Conservation (phyloP, 768 basidiomycete genomes). For the Xanthoconium purpureum region DNA sequence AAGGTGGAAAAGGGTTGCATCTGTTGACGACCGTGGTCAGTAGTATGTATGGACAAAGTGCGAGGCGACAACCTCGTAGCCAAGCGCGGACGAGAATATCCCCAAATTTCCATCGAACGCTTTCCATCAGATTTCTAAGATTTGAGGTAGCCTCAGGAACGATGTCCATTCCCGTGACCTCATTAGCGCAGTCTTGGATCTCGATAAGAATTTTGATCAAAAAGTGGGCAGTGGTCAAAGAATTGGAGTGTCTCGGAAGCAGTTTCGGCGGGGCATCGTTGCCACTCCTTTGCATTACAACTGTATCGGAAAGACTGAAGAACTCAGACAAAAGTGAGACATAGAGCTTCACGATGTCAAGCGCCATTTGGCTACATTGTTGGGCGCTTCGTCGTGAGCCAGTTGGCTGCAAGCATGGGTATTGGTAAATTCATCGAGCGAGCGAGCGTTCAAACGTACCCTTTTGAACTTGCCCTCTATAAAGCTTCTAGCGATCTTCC, state of each 20-base stretch:
- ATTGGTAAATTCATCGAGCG: background rate
- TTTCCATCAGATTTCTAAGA: slow-evolving; percentile 74
- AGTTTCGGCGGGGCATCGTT: slow-evolving; percentile 43
- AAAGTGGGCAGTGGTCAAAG: slow-evolving; percentile 79
- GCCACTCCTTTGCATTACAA: slow-evolving; percentile 51
- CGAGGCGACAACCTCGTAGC: slow-evolving; percentile 64
- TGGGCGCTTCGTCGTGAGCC: slow-evolving; percentile 73
- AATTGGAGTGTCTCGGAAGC: slow-evolving; percentile 75
- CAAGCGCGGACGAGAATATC: slow-evolving; percentile 77
- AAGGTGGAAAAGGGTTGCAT: slow-evolving; percentile 76
- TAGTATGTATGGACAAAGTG: background rate
- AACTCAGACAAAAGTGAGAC: slow-evolving; percentile 82
- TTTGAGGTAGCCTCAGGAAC: slow-evolving; percentile 66
- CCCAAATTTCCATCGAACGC: slow-evolving; percentile 82
- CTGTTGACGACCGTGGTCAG: slow-evolving; percentile 40
- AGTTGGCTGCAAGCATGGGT: slow-evolving; percentile 24
- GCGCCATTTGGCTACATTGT: slow-evolving; percentile 83
- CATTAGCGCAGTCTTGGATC: slow-evolving; percentile 81
- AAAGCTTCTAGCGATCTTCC: slow-evolving; percentile 87
- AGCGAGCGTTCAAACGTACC: slow-evolving; percentile 40
- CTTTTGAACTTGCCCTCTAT: slow-evolving; percentile 92
- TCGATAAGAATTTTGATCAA: slow-evolving; percentile 78
- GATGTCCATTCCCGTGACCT: slow-evolving; percentile 77
- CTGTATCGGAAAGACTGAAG: slow-evolving; percentile 78
- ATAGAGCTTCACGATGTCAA: slow-evolving; percentile 84